These are phyloP conservation scores for Fennellomyces sp. DNA, from an alignment of 371 early-diverging fungal species.

Conservation along the genomic window DNA sequence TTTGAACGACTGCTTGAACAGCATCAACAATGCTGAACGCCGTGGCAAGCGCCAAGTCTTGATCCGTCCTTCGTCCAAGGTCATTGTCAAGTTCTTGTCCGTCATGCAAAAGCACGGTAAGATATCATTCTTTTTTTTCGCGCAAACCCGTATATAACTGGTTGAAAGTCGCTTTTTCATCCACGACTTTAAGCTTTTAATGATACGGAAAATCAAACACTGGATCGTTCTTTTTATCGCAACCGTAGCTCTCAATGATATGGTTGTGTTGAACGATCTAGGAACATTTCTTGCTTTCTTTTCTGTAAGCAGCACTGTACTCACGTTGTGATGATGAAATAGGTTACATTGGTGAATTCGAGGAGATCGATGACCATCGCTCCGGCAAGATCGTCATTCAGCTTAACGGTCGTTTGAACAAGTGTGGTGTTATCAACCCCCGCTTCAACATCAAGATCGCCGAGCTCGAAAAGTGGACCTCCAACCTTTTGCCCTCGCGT, in stretches of 20 bases:
- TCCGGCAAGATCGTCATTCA: constrained; percentile 99
- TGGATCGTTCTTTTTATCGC: no score
- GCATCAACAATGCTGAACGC: constrained; percentile 85
- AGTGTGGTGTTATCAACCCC: constrained; percentile 99
- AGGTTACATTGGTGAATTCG: constrained; percentile 99
- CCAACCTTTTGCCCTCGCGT: constrained; percentile 98
- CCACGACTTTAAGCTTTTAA: constrained; percentile 68
- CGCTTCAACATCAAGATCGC: constrained; percentile 97
- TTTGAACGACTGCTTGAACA: constrained; percentile 92
- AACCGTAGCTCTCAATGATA: no score
- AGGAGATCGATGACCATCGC: constrained; percentile 98
- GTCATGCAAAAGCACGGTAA: constrained; percentile 98
- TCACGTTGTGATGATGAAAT: not conserved
- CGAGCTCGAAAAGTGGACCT: constrained; percentile 98
- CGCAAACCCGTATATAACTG: constrained; percentile 61
- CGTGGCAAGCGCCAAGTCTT: constrained; percentile 95
- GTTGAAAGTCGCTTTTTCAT: constrained; percentile 46
- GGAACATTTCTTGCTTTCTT: not conserved
- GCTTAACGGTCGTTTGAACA: constrained; percentile 99
- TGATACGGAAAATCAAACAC: constrained; percentile 64
- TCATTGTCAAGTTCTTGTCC: constrained; percentile 95
- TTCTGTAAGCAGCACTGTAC: not conserved
- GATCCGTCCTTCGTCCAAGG: constrained; percentile 94
- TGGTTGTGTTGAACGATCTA: constrained; percentile 22
- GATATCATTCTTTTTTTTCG: constrained; percentile 42